Percentiles rank a stretch among this genome's conserved stretches.
Evolutionary conservation across 208 protist species (phyloP).

Genomic region (Wallacemonas rigidus): DNA sequence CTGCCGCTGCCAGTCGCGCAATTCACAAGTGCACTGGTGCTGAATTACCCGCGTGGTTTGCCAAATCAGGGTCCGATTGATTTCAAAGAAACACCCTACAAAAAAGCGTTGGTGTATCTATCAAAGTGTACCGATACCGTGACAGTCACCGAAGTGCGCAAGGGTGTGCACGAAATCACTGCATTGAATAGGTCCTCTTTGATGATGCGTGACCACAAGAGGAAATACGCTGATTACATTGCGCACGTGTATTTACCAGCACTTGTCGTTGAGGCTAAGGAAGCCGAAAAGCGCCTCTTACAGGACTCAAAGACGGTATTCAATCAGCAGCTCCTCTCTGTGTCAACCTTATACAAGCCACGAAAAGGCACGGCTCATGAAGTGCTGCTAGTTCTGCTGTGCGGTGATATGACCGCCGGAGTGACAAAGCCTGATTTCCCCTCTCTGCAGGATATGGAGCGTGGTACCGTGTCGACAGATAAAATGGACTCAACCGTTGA

Average conservation of each 20-base stretch:
- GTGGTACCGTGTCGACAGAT: background rate
- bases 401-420: constrained; percentile 1
- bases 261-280: constrained; percentile 37
- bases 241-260: constrained; percentile 36
- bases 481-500: constrained; percentile 14
- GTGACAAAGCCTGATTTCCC: constrained; percentile 15
- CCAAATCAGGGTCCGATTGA: constrained; percentile 36
- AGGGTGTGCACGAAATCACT: constrained; percentile 43
- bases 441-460: constrained; percentile 14
- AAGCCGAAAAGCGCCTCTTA: constrained; percentile 36
- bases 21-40: constrained; percentile 55
- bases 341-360: constrained; percentile 24
- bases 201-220: constrained; percentile 44
- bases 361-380: constrained; percentile 17
- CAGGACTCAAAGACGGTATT: constrained; percentile 39
- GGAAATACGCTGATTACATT: constrained; percentile 44
- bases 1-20: constrained; percentile 65
- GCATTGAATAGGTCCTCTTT: constrained; percentile 47
- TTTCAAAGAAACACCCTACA: constrained; percentile 75
- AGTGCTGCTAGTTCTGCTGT: constrained; percentile 14
- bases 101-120: constrained; percentile 63
- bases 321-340: constrained; percentile 48
- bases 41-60: constrained; percentile 47
- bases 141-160: constrained; percentile 44
- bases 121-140: constrained; percentile 38